These are phyloP conservation scores for Grosmannia serpens DNA, from an alignment of 2,329 filamentous ascomycete genomes.

Conservation along the genomic window DNA sequence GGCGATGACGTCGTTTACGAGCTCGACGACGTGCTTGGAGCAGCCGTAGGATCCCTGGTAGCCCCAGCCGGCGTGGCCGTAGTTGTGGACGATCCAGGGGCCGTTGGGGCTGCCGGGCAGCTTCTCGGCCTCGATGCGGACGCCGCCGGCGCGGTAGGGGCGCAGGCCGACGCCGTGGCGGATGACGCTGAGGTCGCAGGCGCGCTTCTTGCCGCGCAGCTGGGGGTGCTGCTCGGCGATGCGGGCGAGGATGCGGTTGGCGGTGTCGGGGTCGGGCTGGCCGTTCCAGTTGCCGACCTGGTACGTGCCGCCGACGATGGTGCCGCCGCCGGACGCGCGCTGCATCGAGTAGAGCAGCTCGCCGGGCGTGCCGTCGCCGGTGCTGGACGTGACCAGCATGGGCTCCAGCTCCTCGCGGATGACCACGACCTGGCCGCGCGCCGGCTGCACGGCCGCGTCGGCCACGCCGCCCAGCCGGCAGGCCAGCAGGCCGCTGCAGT, in stretches of 20 bases:
- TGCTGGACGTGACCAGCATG: constrained; percentile 61
- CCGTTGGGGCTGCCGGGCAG: constrained; percentile 23
- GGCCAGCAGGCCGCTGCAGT: constrained; percentile 72
- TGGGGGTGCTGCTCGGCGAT: constrained; percentile 52
- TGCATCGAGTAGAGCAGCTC: constrained; percentile 77
- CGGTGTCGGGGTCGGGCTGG: constrained; percentile 67
- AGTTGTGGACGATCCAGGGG: constrained; percentile 62
- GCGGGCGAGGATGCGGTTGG: constrained; percentile 75
- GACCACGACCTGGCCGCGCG: constrained; percentile 71
- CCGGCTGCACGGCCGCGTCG: constrained; percentile 62
- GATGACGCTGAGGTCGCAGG: constrained; percentile 63
- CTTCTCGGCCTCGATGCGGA: constrained; percentile 62
- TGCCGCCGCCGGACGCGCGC: constrained; percentile 68
- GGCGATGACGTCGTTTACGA: constrained; percentile 50
- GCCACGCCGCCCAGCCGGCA: constrained; percentile 68
- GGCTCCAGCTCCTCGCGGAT: constrained; percentile 65
- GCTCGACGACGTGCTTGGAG: constrained; percentile 50
- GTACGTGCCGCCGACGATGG: constrained; percentile 76
- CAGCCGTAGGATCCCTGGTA: constrained; percentile 62
- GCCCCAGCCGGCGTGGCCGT: constrained; percentile 70
- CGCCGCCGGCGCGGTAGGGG: constrained; percentile 61
- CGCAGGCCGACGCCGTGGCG: constrained; percentile 74
- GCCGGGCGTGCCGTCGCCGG: constrained; percentile 53
- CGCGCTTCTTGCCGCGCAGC: constrained; percentile 51
- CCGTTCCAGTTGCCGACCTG: constrained; percentile 71